Evolutionary conservation across 495 filamentous ascomycete genomes (phyloP), one percentile per base, ranked within the genome.

Genomic region (Jackrogersella minutella): DNA sequence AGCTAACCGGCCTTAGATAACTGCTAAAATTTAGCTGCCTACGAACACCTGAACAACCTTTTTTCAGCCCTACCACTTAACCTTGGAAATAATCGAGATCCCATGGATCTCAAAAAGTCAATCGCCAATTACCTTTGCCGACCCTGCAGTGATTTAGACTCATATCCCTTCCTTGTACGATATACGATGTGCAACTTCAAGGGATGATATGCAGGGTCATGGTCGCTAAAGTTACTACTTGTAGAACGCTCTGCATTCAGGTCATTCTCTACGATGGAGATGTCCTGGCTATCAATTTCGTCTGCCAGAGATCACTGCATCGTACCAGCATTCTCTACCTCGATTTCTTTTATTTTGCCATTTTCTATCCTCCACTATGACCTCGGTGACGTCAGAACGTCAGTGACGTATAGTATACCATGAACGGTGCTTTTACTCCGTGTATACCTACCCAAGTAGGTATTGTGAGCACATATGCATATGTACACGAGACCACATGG

Each of bases 201-300:
- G 58, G 56, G 47, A 62, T 54, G 65, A 68, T 63, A 43, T 68
- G 54, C 65, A 68, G 65, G 65, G 53, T 58, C 58, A 13, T 19
- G 24, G 33, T 40, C 39, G 50, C 59, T 37, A 46, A 30, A 43
- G 10, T 44, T 63, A 26, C 40, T 51, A 49, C 53, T 51, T 52
- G 58, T 40, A 62, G 24, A 47, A n/a, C n/a, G n/a, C n/a, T 63
- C 39, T 68, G 39, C 30, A 57, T 2, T 46, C 14, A 21, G 17
- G 39, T 30, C 17, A 51, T 9, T 28, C 9, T 28, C 24, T 47
- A 47, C n/a, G n/a, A n/a, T n/a, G n/a, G n/a, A n/a, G n/a, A n/a
- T n/a, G n/a, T n/a, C n/a, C n/a, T n/a, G 26, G 26, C 26, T 7
- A 30, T 3, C 26, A 31, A 31, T 17, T 34, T 36, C 24, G 11